phyloP scores from a whole-genome alignment of 768 basidiomycete genomes.

The Pluteus cervinus region DNA sequence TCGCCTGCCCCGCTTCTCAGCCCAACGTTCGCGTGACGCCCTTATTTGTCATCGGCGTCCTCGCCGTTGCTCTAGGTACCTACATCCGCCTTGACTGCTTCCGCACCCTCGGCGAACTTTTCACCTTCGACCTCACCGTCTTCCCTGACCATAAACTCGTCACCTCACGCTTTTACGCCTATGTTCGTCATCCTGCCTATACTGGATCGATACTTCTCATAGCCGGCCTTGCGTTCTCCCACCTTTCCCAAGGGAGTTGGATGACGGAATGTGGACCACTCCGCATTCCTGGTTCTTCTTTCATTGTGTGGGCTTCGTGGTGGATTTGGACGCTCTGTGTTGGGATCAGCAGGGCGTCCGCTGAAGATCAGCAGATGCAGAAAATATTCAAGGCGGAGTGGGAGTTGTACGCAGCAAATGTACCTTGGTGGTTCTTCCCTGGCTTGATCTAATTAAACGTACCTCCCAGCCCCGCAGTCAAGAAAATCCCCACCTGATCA shows the following conservation, averaged over 20 bases:
- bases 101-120: conserved; percentile 44
- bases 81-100: conserved; percentile 50
- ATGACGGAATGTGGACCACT: conserved; percentile 36
- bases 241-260: conserved; percentile 42
- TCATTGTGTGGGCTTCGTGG: conserved; percentile 33
- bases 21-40: conserved; percentile 30
- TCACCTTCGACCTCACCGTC: conserved; percentile 55
- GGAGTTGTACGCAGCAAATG: conserved; percentile 39
- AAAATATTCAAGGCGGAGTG: conserved; percentile 40
- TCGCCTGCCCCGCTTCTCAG: conserved; percentile 24
- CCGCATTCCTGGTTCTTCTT: conserved; percentile 14
- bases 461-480: no score
- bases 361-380: conserved; percentile 45
- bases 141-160: conserved; percentile 46
- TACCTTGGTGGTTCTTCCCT: conserved; percentile 45
- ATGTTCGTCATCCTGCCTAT: conserved; percentile 53
- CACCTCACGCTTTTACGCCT: conserved; percentile 42
- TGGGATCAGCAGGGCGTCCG: conserved; percentile 39
- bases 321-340: conserved; percentile 46
- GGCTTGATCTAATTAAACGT: conserved; percentile 34
- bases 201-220: conserved; percentile 47
- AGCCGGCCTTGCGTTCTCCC: conserved; percentile 38
- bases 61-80: conserved; percentile 35
- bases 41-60: conserved; percentile 38
- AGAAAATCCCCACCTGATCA: no score